Evolutionary conservation across 1,284 basidiomycete genomes (phyloP).

Genomic region (Boletus sp.): DNA sequence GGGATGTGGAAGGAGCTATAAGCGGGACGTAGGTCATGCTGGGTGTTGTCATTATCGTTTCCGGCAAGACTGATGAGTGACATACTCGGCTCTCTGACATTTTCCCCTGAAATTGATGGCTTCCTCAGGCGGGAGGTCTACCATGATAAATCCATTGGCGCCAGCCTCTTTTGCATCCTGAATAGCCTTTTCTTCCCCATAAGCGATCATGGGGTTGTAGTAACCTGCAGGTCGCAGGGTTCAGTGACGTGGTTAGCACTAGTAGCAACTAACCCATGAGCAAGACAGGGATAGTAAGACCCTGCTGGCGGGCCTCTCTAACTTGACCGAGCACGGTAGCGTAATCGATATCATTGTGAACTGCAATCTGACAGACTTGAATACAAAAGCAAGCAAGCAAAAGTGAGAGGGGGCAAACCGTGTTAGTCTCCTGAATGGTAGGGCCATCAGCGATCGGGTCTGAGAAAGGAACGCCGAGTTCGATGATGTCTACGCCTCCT

Average conservation of each 20-base stretch:
- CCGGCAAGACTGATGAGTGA: conserved; percentile 13
- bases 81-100: conserved; percentile 77
- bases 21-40: conserved; percentile 94
- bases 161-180: conserved; percentile 85
- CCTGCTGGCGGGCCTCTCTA: conserved; percentile 73
- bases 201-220: conserved; percentile 93
- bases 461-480: conserved; percentile 94
- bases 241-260: neutral
- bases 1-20: conserved; percentile 90
- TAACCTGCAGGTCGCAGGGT: conserved; percentile 58
- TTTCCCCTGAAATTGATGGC: conserved; percentile 86
- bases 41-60: conserved; percentile 1
- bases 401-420: conserved; percentile 48
- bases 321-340: conserved; percentile 72
- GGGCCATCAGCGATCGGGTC: conserved; percentile 96
- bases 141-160: conserved; percentile 96
- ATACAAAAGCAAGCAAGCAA: neutral
- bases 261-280: conserved; percentile 73
- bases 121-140: conserved; percentile 97
- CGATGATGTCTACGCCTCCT: conserved; percentile 93
- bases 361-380: conserved; percentile 60
- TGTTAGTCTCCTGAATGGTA: conserved; percentile 89
- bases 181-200: conserved; percentile 93
- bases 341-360: conserved; percentile 79
- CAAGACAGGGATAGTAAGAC: conserved; percentile 82